Evolutionary conservation across 2,329 filamentous ascomycete species (phyloP).

Genomic region (Neurospora crassa): DNA sequence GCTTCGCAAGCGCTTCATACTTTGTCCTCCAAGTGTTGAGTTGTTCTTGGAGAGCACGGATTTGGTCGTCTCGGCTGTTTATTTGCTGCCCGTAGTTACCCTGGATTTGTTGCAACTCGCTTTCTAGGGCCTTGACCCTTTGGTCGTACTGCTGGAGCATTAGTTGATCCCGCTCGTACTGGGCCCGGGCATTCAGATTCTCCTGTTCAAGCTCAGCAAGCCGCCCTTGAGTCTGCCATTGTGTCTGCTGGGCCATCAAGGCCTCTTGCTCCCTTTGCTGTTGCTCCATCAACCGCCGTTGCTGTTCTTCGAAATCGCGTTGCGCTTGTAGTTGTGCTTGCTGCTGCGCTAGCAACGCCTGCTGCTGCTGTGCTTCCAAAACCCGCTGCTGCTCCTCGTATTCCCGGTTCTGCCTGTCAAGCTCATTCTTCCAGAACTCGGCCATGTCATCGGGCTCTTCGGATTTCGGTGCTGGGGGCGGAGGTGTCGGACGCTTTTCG

Average conservation of each 20-base stretch:
- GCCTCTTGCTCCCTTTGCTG: conserved; percentile 87
- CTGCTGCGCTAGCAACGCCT: conserved; percentile 72
- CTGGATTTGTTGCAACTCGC: conserved; percentile 74
- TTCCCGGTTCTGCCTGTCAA: conserved; percentile 83
- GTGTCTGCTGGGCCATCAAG: conserved; percentile 75
- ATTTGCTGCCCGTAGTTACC: conserved; percentile 78
- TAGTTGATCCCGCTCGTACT: conserved; percentile 94
- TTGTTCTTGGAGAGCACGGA: conserved; percentile 86
- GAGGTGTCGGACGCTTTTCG: conserved; percentile 58
- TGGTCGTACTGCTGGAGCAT: conserved; percentile 96
- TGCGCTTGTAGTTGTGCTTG: conserved; percentile 78
- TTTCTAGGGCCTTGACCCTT: conserved; percentile 84
- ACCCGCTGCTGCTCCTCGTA: conserved; percentile 91
- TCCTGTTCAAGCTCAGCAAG: conserved; percentile 91
- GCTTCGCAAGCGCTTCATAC: conserved; percentile 90
- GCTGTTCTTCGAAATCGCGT: conserved; percentile 93
- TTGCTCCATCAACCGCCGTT: conserved; percentile 77
- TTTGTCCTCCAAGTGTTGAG: conserved; percentile 97
- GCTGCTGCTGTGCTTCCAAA: conserved; percentile 77
- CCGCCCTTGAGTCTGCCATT: conserved; percentile 91
- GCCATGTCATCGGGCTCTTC: conserved; percentile 91
- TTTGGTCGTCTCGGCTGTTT: conserved; percentile 86
- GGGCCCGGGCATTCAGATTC: conserved; percentile 85
- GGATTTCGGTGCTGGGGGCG: conserved; percentile 49
- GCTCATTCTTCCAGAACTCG: conserved; percentile 95